Evolutionary conservation across 352 stramenopile genomes (phyloP), one percentile per base, ranked within the genome.

Genomic region (Phytopythium kandeliae): DNA sequence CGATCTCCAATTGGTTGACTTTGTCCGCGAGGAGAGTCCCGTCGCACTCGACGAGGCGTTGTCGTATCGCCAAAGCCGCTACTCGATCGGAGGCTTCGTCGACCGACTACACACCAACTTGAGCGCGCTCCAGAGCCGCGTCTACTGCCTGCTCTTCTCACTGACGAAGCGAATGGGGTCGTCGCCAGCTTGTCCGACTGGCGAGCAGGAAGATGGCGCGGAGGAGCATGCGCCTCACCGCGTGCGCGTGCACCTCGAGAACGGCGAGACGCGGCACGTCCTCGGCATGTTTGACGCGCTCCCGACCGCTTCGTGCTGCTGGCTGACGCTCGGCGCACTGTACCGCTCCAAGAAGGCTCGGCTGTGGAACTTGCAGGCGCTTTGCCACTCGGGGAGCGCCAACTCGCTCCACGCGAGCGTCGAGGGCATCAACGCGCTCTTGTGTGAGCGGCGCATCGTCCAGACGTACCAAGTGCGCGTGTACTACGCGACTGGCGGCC

Each of bases 1-100:
- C 40, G 74, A 86, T 33, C 70, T 81, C 4, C 74, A 88, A 26
- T 48, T 88, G 2, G 57, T 85, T 17, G 74, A 86, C 42, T 85
- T 84, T 46, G 60, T 86, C 28, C 74, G 85, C 31, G 75, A 81
- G 55, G 60, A 67, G 6, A 77, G 68, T 16, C 62, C 70, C 9
- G 38, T 62, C 21, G 68, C 72, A 0, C 57, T 69, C 11, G 59
- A 69, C 9, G 63, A 55, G 26, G 61, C 48, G 4, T 48, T 65
- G 16, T 63, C 55, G 0, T 76, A 84, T 26, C 58, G 63, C 4
- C 67, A 85, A 57, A 69, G 60, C 0, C 58, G 75, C 16, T 82
- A 76, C 41, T 43, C 72, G 11, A 60, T 73, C 50, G 76, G 77
- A 12, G 58, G 65, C 15, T 70, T 86, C 33, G 70, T 82, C 3